Evolutionary conservation across 2,329 filamentous ascomycete genomes (phyloP).

Genomic region (Blastomyces gilchristii): DNA sequence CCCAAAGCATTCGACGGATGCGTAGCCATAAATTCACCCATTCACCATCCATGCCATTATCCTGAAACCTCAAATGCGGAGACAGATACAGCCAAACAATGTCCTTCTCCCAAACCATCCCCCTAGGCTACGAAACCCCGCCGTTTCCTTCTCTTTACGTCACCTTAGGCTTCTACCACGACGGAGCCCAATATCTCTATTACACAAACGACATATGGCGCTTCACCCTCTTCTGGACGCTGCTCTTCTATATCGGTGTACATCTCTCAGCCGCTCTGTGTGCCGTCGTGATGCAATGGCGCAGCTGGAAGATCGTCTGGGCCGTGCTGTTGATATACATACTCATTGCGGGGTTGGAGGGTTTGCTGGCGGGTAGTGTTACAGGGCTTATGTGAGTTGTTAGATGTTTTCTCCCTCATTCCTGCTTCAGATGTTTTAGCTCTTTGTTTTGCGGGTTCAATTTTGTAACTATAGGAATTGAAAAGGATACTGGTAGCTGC

Average conservation of each 20-base stretch:
- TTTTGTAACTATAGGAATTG: background rate
- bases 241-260: slow-evolving; percentile 65
- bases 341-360: slow-evolving; percentile 63
- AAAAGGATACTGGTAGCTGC: background rate
- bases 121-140: slow-evolving; percentile 54
- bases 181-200: slow-evolving; percentile 57
- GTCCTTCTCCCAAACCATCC: slow-evolving; percentile 11
- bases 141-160: slow-evolving; percentile 75
- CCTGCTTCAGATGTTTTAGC: too few species aligned
- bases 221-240: slow-evolving; percentile 78
- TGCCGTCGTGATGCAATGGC: slow-evolving; percentile 59
- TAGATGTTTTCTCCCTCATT: background rate
- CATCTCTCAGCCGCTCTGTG: slow-evolving; percentile 63
- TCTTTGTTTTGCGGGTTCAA: too few species aligned
- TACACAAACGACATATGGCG: slow-evolving; percentile 69
- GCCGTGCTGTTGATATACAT: slow-evolving; percentile 60
- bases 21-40: background rate
- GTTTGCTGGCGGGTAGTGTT: slow-evolving; percentile 67
- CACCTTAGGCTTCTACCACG: slow-evolving; percentile 49
- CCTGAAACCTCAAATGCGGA: too few species aligned
- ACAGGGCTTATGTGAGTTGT: slow-evolving; percentile 63
- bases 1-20: background rate
- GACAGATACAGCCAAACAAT: background rate
- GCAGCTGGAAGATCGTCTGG: slow-evolving; percentile 48
- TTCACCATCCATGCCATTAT: background rate